A percentile compares a stretch with the other conserved stretches of the same genome.
These are phyloP conservation scores for Rhynchosporium agropyri DNA, from an alignment of 2,329 filamentous ascomycete genomes.

Conservation along the genomic window DNA sequence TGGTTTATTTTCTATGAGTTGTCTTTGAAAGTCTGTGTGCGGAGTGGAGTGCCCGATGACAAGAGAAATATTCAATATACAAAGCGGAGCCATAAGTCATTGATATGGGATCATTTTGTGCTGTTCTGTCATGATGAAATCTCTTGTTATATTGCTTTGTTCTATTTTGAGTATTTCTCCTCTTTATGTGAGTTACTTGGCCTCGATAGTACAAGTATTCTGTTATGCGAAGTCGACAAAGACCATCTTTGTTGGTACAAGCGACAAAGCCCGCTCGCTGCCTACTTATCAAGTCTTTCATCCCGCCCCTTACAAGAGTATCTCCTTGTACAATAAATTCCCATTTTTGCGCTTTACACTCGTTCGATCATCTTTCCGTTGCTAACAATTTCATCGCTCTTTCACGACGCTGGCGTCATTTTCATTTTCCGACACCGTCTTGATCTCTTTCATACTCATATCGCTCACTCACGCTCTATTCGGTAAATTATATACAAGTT, in stretches of 20 bases:
- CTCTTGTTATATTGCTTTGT: not conserved
- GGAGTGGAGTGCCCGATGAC: not conserved
- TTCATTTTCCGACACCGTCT: not conserved
- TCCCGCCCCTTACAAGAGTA: not conserved
- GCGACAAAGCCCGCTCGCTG: not conserved
- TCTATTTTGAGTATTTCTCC: not conserved
- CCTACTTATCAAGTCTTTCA: not conserved
- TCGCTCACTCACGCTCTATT: no score
- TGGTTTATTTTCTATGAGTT: not conserved
- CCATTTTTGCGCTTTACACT: not conserved
- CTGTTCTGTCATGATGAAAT: not conserved
- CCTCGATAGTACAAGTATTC: not conserved
- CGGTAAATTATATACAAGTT: not conserved
- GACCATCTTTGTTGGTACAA: not conserved
- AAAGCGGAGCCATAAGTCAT: not conserved
- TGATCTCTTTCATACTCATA: no score
- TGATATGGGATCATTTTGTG: not conserved
- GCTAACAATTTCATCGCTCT: not conserved
- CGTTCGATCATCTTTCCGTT: not conserved
- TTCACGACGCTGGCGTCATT: slow-evolving; percentile 6
- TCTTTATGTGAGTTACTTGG: not conserved
- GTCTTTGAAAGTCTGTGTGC: not conserved
- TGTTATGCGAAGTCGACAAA: slow-evolving; percentile 1
- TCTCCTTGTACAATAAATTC: not conserved
- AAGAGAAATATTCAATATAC: not conserved